Evolutionary conservation across 2,329 filamentous ascomycete species (phyloP).

Genomic region (Penicillium sp.): DNA sequence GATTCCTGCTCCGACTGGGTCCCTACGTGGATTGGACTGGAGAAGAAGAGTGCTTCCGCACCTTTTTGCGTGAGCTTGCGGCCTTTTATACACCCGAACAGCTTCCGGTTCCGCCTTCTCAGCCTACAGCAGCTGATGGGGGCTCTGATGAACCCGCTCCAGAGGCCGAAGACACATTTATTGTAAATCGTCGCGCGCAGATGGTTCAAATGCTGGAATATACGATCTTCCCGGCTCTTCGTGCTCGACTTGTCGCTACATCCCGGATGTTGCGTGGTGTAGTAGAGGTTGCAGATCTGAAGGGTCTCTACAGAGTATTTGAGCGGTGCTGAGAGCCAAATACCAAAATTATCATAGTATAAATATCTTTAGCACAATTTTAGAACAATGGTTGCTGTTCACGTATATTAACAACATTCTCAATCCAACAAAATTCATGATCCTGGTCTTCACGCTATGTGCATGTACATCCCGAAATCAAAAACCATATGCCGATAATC

Average conservation of each 20-base stretch:
- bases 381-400: neutral
- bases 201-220: constrained; percentile 78
- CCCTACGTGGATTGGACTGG: constrained; percentile 84
- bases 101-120: constrained; percentile 56
- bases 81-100: constrained; percentile 88
- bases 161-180: constrained; percentile 42
- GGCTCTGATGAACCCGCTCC: neutral
- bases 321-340: constrained; percentile 71
- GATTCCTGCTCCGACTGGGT: constrained; percentile 83
- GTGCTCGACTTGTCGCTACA: constrained; percentile 79
- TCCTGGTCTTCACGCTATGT: neutral
- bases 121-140: neutral
- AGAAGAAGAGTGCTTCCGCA: constrained; percentile 82
- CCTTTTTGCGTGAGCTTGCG: constrained; percentile 82
- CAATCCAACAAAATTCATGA: neutral
- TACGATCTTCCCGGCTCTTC: constrained; percentile 86
- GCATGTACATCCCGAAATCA: neutral
- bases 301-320: constrained; percentile 91
- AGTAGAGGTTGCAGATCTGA: constrained; percentile 86
- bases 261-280: constrained; percentile 73
- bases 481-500: neutral
- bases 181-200: constrained; percentile 60
- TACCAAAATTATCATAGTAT: neutral
- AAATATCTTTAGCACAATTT: neutral
- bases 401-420: neutral